Evolutionary conservation across 495 filamentous ascomycete genomes (phyloP).

Genomic region (Aspergillus haitiensis): DNA sequence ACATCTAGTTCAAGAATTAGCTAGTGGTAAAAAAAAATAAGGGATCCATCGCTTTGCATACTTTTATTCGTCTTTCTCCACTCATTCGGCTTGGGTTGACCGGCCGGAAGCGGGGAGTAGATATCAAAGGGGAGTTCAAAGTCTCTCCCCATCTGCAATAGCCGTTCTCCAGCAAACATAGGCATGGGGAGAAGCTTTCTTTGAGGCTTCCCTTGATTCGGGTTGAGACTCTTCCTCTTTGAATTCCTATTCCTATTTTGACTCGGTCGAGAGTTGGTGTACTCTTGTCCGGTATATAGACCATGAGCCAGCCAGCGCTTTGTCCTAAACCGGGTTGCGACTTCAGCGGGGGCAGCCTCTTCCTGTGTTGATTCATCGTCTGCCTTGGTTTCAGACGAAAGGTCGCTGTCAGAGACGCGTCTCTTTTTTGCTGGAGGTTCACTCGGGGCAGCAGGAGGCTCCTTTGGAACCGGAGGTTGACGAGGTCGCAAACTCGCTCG

Average conservation of each 20-base stretch:
- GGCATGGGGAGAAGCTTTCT: slow-evolving; percentile 60
- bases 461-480: slow-evolving; percentile 33
- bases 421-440: slow-evolving; percentile 49
- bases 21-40: slow-evolving; percentile 21
- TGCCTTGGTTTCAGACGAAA: slow-evolving; percentile 44
- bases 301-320: slow-evolving; percentile 81
- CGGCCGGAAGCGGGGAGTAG: slow-evolving; percentile 78
- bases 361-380: slow-evolving; percentile 36
- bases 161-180: slow-evolving; percentile 62
- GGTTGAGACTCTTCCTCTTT: slow-evolving; percentile 45
- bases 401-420: slow-evolving; percentile 50
- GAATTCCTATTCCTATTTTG: slow-evolving; percentile 60
- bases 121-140: slow-evolving; percentile 89
- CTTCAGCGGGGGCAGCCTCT: slow-evolving; percentile 36
- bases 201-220: slow-evolving; percentile 41
- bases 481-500: slow-evolving; percentile 45
- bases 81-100: slow-evolving; percentile 85
- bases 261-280: slow-evolving; percentile 60
- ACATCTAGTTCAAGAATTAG: slow-evolving; percentile 58
- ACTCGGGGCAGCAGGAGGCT: slow-evolving; percentile 27
- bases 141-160: slow-evolving; percentile 67
- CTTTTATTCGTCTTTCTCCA: slow-evolving; percentile 90
- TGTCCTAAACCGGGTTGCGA: slow-evolving; percentile 40
- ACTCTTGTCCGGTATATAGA: slow-evolving; percentile 84
- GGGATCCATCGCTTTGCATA: slow-evolving; percentile 42